Base-by-base conservation (phyloP, 1,139 yeast genomes). In the Protomyces gravidus region DNA sequence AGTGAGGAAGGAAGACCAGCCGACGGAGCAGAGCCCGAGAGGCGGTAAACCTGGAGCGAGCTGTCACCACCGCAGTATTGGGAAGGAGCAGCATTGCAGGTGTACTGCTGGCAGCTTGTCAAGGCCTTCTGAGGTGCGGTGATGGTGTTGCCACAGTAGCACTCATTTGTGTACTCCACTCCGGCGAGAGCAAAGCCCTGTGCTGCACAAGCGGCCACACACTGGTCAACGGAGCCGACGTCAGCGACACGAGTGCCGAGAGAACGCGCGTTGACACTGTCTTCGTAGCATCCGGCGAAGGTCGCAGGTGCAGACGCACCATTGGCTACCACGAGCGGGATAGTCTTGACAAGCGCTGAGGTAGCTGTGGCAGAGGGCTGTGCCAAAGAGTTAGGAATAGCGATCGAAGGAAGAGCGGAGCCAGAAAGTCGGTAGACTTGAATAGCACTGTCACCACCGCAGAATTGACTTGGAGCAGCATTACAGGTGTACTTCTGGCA, bases 1-100 rank as follows among this genome's bases (percentile, higher is more conserved):
- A 15, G 11, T 13, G 36, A 30, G n/a, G 36, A 30, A 17, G 61
- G 63, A 46, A 64, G 62, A 13, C 55, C 64, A 36, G 53, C 58
- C 19, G 62, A 40, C 11, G 53, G 47, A 6, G 48, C 53, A 30
- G 36, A 13, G 6, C 40, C 48, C n/a, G 59, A 21, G 39, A 46
- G 48, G 30, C 42, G 50, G 48, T 26, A 56, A 25, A 56, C 60
- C 6, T 47, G 42, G 36, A 56, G 23, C 4, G 51, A 45, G 30
- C 45, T 45, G 25, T 47, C 40, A 2, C 60, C 60, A n/a, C 60
- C 60, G 25, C 60, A 50, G 45, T 27, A 28, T 11, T 53, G 11
- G 5, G 47, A 11, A 6, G 50, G n/a, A 5, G 62, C 30, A 46
- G 19, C 28, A 21, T 30, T 46, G 42, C 62, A 60, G n/a, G 61